These are phyloP conservation scores for Gracilaria vermiculophylla DNA, from an alignment of 23 red algal genomes.

Conservation along the genomic window DNA sequence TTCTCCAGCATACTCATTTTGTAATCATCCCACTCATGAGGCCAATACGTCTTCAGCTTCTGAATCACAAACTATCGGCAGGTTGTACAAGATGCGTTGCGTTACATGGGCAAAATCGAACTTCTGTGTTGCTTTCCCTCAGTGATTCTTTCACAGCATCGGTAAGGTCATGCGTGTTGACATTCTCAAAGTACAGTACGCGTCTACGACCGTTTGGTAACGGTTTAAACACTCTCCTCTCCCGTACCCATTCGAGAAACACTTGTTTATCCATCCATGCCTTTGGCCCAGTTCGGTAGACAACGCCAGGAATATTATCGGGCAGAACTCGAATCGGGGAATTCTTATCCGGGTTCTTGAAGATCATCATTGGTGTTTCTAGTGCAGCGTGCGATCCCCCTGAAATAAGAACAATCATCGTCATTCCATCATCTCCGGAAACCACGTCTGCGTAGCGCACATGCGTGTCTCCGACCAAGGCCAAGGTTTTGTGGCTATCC, in stretches of 20 bases:
- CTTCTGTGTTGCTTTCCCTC: background rate
- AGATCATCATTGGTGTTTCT: background rate
- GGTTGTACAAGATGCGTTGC: background rate
- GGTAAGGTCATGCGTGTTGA: too few species aligned
- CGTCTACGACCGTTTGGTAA: too few species aligned
- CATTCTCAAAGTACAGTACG: too few species aligned
- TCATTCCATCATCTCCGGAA: too few species aligned
- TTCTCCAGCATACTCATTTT: too few species aligned
- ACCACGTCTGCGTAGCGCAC: too few species aligned
- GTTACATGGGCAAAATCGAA: background rate
- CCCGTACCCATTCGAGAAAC: too few species aligned
- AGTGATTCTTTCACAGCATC: too few species aligned
- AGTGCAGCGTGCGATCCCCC: background rate
- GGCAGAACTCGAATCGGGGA: background rate
- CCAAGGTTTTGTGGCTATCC: too few species aligned
- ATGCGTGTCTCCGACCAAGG: too few species aligned
- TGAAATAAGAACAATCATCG: background rate
- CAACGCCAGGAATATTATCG: constrained; percentile 13
- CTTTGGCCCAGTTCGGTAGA: background rate
- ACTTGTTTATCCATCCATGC: background rate
- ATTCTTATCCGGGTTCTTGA: background rate
- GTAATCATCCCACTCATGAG: background rate
- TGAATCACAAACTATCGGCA: background rate
- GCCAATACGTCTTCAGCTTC: background rate
- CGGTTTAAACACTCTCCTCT: too few species aligned